Conservation (phyloP, 192 early-diverging fungal genomes). For the Chytriomyces sp. region DNA sequence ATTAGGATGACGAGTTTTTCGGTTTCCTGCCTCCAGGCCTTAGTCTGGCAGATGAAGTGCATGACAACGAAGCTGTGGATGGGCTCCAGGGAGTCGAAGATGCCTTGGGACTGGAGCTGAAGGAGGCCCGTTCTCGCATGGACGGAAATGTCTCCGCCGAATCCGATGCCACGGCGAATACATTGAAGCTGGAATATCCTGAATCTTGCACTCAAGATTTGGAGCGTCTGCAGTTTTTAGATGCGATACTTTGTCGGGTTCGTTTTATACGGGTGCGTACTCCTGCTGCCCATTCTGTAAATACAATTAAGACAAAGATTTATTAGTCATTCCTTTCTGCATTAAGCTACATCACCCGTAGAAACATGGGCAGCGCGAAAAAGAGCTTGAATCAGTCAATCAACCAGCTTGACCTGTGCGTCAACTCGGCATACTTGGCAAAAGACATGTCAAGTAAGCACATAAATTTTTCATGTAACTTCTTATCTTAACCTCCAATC, state of each 20-base stretch:
- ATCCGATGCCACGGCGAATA: no score
- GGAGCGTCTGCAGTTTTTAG: not conserved
- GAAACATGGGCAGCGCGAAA: slow-evolving; percentile 28
- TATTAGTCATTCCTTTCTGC: not conserved
- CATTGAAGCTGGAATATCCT: slow-evolving; percentile 13
- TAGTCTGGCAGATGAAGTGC: slow-evolving; percentile 6
- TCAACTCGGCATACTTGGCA: not conserved
- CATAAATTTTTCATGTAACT: not conserved
- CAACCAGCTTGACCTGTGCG: slow-evolving; percentile 14
- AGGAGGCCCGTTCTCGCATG: not conserved
- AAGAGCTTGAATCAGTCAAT: slow-evolving; percentile 16
- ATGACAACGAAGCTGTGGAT: slow-evolving; percentile 26
- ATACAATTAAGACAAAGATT: no score
- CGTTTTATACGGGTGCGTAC: slow-evolving; percentile 1
- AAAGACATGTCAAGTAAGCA: slow-evolving; percentile 22
- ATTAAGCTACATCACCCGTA: not conserved
- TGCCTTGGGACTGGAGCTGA: not conserved
- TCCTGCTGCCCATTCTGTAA: no score
- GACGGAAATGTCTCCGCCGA: no score
- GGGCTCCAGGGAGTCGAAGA: slow-evolving; percentile 16
- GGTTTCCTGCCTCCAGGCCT: slow-evolving; percentile 14
- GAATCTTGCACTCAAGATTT: not conserved
- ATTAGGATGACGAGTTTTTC: slow-evolving; percentile 35
- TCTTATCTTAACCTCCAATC: not conserved
- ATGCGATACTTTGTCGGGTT: slow-evolving; percentile 18